Evolutionary conservation across 2,329 filamentous ascomycete genomes (phyloP), one percentile per base, ranked within the genome.

Genomic region (Colletotrichum chlorophyti): DNA sequence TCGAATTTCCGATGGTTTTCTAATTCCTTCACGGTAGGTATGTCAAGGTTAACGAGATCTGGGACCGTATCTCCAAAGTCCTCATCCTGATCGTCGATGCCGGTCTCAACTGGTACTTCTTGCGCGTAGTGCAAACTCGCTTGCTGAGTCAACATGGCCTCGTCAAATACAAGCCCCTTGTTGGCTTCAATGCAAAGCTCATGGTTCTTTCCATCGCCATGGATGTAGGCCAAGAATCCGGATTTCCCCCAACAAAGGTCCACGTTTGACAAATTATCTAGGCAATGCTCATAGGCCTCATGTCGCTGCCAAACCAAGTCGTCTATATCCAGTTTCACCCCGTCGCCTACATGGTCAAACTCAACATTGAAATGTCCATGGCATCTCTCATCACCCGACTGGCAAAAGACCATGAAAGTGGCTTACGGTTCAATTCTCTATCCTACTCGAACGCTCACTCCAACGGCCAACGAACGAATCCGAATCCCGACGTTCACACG

Each of bases 291-390:
- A 71, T 72, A 14, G 71, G 69, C 2, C 65, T 71, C 7, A 73
- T 72, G 70, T 72, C 64, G 4, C 54, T 72, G 0, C 66, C 68
- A 0, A 73, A 74, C 43, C 69, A 71, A 58, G 58, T 65, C 15
- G 69, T 74, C n/a, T 72, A 81, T 61, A 76, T 81, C 59, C 79
- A 81, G 63, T 80, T 83, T 64, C 79, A 82, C 53, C 80, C 80
- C 0, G 69, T 83, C 4, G 79, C 79, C 11, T 83, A 82, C 63
- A 74, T 78, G n/a, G 78, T 82, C 42, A 83, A 83, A 54, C 72
- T 83, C 32, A 79, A 83, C 62, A 83, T 83, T 61, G 80, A 83
- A 64, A 77, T 83, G 74, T 76, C 76, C 11, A 82, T 83, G 79
- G 79, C 80, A 46, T 76, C 77, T 31, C 74, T 83, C 21, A 83